phyloP scores from a whole-genome alignment of 1,284 basidiomycete species.

The Microbotryum intermedium region DNA sequence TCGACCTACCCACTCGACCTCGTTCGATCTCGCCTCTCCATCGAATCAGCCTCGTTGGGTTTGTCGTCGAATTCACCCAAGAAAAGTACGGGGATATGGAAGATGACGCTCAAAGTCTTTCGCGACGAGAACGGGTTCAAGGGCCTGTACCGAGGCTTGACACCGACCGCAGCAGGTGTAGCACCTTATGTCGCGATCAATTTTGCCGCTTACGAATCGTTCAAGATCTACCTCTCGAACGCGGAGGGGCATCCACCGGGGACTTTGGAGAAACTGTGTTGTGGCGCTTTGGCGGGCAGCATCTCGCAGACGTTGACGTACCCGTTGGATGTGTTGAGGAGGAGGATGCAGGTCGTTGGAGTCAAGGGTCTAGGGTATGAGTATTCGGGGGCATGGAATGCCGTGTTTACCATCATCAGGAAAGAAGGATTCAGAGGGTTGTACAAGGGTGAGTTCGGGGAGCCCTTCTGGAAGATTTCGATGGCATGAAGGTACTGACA shows the following conservation, averaged over 20 bases:
- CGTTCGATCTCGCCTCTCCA: slow-evolving; percentile 38
- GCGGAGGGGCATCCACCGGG: slow-evolving; percentile 21
- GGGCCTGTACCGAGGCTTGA: slow-evolving; percentile 40
- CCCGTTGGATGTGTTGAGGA: slow-evolving; percentile 84
- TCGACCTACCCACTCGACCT: slow-evolving; percentile 39
- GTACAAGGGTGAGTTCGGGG: background rate
- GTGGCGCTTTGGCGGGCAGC: slow-evolving; percentile 48
- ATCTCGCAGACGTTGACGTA: slow-evolving; percentile 91
- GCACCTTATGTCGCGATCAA: slow-evolving; percentile 33
- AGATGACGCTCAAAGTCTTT: slow-evolving; percentile 40
- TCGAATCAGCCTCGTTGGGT: slow-evolving; percentile 33
- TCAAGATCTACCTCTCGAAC: slow-evolving; percentile 31
- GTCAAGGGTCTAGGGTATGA: slow-evolving; percentile 54
- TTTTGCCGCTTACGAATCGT: slow-evolving; percentile 31
- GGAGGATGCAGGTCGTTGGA: slow-evolving; percentile 93
- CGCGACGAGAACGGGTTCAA: slow-evolving; percentile 40
- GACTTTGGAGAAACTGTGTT: slow-evolving; percentile 39
- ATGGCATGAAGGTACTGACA: too few species aligned
- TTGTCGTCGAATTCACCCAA: slow-evolving; percentile 11
- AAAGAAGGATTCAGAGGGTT: background rate
- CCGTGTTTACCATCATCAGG: slow-evolving; percentile 1
- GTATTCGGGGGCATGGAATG: slow-evolving; percentile 23
- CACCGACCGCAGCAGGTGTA: slow-evolving; percentile 35
- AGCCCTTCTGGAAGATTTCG: too few species aligned
- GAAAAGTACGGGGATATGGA: slow-evolving; percentile 36